Conservation (phyloP, 768 basidiomycete genomes). For the Tulasnella sp. region DNA sequence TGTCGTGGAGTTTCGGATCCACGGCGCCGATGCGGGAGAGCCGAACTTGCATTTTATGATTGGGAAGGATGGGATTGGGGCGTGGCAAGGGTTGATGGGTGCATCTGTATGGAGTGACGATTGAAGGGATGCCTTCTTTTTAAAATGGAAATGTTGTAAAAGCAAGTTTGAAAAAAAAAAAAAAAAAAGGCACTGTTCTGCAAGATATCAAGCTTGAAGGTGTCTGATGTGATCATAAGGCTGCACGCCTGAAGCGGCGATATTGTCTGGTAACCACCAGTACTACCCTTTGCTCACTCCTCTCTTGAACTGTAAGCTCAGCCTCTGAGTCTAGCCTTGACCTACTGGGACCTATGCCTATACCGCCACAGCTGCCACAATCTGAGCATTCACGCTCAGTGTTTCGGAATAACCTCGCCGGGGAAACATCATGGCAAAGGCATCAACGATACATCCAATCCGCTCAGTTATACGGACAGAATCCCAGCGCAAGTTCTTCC, state of each 20-base stretch:
- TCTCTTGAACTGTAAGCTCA: too few species aligned
- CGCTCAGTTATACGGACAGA: conserved; percentile 11
- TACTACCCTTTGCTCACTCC: too few species aligned
- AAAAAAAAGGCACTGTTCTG: too few species aligned
- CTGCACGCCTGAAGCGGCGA: too few species aligned
- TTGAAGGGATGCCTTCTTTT: neutral
- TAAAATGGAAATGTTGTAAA: neutral
- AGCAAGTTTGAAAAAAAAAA: too few species aligned
- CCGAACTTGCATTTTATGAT: conserved; percentile 9
- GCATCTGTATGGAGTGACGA: conserved; percentile 11
- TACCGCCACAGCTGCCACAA: conserved; percentile 9
- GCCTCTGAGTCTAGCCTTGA: too few species aligned
- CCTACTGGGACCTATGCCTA: neutral
- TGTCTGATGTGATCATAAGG: too few species aligned
- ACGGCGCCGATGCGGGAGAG: neutral
- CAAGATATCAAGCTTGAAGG: too few species aligned
- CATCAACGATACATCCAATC: conserved; percentile 22
- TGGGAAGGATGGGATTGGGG: conserved; percentile 1
- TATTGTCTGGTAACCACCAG: too few species aligned
- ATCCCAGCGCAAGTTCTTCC: neutral
- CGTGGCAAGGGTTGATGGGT: conserved; percentile 12
- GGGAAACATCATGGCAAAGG: conserved; percentile 25
- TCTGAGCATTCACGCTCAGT: conserved; percentile 11
- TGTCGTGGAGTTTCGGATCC: conserved; percentile 7
- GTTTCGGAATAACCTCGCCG: conserved; percentile 24